phyloP scores from a whole-genome alignment of 768 basidiomycete genomes.

The Rhodotorula diobovata region DNA sequence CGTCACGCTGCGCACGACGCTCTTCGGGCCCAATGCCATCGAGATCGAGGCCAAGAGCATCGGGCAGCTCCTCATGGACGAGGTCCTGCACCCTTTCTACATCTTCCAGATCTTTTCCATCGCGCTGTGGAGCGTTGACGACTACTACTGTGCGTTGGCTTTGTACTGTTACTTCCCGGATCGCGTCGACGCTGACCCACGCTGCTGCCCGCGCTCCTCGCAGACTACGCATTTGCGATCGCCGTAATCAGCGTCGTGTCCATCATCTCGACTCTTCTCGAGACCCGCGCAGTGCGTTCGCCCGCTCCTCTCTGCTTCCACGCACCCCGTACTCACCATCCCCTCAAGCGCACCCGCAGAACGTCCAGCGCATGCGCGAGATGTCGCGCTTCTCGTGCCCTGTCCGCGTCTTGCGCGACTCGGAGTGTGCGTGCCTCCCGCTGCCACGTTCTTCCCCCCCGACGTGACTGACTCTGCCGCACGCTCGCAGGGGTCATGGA shows the following conservation, averaged over 20 bases:
- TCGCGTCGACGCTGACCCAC: not conserved
- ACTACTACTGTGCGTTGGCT: slow-evolving; percentile 60
- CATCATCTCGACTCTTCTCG: slow-evolving; percentile 77
- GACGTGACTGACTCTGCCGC: not conserved
- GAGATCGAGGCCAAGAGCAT: slow-evolving; percentile 85
- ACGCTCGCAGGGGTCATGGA: slow-evolving; percentile 54
- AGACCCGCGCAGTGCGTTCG: slow-evolving; percentile 63
- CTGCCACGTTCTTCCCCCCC: not conserved
- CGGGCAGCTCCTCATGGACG: slow-evolving; percentile 72
- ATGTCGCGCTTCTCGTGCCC: slow-evolving; percentile 87
- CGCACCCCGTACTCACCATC: not conserved
- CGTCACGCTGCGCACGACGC: slow-evolving; percentile 58
- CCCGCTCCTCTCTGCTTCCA: slow-evolving; percentile 49
- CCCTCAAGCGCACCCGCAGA: slow-evolving; percentile 52
- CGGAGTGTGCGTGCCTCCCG: slow-evolving; percentile 58
- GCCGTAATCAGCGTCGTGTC: slow-evolving; percentile 81
- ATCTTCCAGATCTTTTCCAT: slow-evolving; percentile 97
- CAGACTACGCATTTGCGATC: slow-evolving; percentile 94
- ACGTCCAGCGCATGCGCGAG: slow-evolving; percentile 86
- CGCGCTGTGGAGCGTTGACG: slow-evolving; percentile 84
- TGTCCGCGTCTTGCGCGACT: slow-evolving; percentile 65
- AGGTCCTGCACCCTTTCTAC: slow-evolving; percentile 96
- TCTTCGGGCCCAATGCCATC: slow-evolving; percentile 83
- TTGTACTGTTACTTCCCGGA: not conserved
- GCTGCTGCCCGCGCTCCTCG: not conserved